A percentile compares a stretch with the other conserved stretches of the same genome.
Evolutionary conservation across 768 basidiomycete genomes (phyloP).

Genomic region (Leucocoprinus leucothites): DNA sequence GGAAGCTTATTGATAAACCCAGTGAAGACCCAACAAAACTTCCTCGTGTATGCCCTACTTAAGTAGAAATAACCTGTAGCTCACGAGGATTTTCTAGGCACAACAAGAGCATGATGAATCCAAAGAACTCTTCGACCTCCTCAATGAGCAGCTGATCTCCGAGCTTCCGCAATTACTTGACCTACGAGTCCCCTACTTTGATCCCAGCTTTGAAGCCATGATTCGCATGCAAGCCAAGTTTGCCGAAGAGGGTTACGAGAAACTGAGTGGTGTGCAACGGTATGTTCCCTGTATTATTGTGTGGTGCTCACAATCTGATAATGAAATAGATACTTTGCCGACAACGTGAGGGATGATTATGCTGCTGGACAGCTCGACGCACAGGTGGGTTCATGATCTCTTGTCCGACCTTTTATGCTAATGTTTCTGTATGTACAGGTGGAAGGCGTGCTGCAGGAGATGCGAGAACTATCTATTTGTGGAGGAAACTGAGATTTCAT

Average conservation of each 20-base stretch:
- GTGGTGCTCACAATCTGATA: no score
- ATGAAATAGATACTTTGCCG: slow-evolving; percentile 72
- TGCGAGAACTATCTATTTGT: slow-evolving; percentile 94
- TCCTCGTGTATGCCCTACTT: slow-evolving; percentile 55
- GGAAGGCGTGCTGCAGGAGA: slow-evolving; percentile 95
- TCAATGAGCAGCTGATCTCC: slow-evolving; percentile 88
- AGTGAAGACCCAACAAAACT: slow-evolving; percentile 91
- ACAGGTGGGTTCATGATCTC: slow-evolving; percentile 52
- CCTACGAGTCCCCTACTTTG: slow-evolving; percentile 95
- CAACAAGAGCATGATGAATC: slow-evolving; percentile 96
- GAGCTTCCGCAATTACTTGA: slow-evolving; percentile 93
- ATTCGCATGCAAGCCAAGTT: slow-evolving; percentile 97
- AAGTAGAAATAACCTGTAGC: neutral
- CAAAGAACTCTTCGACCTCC: slow-evolving; percentile 88
- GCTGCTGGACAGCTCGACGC: slow-evolving; percentile 95
- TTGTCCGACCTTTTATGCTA: neutral
- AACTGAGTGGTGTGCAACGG: slow-evolving; percentile 91
- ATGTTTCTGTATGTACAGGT: slow-evolving; percentile 46
- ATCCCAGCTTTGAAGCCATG: slow-evolving; percentile 99
- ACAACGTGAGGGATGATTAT: slow-evolving; percentile 92
- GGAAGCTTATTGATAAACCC: slow-evolving; percentile 89
- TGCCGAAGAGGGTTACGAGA: slow-evolving; percentile 97
- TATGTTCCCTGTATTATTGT: no score
- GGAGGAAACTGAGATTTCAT: slow-evolving; percentile 48
- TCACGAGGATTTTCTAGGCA: slow-evolving; percentile 45